Conservation (phyloP, 225 moss, liverwort and hornwort genomes). For the Takakia lepidozioides region DNA sequence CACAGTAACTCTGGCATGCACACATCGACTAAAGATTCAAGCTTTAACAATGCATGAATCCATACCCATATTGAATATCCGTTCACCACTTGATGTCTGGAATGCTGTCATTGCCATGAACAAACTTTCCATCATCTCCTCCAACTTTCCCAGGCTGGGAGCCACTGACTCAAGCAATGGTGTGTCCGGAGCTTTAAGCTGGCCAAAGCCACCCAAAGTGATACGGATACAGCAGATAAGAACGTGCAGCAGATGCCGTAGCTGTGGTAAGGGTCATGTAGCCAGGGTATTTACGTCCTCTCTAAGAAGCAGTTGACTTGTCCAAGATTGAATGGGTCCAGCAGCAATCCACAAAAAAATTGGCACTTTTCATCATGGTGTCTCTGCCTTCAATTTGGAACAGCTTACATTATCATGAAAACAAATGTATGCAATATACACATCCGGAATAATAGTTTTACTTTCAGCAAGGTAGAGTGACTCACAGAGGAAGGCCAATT, state of each 20-base stretch:
- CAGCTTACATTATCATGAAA: too few relatives aligned
- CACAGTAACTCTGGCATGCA: too few relatives aligned
- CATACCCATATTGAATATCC: slow-evolving; percentile 53
- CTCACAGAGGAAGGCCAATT: slow-evolving; percentile 71
- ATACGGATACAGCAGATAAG: too few relatives aligned
- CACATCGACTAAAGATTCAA: too few relatives aligned
- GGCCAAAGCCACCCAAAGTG: slow-evolving; percentile 3
- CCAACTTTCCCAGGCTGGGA: slow-evolving; percentile 31
- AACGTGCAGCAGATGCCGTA: too few relatives aligned
- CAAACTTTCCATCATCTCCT: slow-evolving; percentile 25
- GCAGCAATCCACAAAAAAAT: too few relatives aligned
- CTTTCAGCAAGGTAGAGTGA: neutral
- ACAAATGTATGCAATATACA: neutral
- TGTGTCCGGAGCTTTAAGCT: slow-evolving; percentile 33
- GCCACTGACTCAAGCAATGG: slow-evolving; percentile 18
- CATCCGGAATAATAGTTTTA: neutral
- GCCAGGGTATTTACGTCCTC: too few relatives aligned
- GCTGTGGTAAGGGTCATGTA: too few relatives aligned
- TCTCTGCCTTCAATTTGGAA: too few relatives aligned
- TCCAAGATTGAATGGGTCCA: too few relatives aligned
- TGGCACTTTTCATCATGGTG: neutral
- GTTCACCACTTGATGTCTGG: slow-evolving; percentile 46
- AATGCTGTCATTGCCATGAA: slow-evolving; percentile 32
- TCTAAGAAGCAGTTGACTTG: too few relatives aligned
- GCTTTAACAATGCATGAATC: too few relatives aligned